A percentile compares a stretch with the other conserved stretches of the same genome.
phyloP scores from a whole-genome alignment of 345 rosid species.

The Euphorbia peplus region DNA sequence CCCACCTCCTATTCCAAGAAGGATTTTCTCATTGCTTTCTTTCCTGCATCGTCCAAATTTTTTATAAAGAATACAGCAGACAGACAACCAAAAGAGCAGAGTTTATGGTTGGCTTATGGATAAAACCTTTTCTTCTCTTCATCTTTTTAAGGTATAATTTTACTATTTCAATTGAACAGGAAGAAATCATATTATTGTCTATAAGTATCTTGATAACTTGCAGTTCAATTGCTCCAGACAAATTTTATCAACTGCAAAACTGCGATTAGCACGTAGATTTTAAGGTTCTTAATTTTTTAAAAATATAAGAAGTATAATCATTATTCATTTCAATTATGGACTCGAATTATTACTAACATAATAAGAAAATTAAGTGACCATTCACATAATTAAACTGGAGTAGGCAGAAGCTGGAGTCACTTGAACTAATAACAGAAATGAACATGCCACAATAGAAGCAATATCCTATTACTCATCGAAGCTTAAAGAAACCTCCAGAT shows the following conservation, averaged over 20 bases:
- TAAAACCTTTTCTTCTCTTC: too few species aligned
- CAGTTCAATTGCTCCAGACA: too few species aligned
- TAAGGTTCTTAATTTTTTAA: too few species aligned
- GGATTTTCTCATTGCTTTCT: slow-evolving; percentile 55
- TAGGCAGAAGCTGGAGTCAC: neutral
- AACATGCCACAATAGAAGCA: neutral
- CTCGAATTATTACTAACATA: neutral
- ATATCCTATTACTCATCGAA: neutral
- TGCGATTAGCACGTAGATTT: too few species aligned
- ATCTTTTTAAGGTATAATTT: too few species aligned
- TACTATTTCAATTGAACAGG: too few species aligned
- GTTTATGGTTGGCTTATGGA: neutral
- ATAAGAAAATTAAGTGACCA: neutral
- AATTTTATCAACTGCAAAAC: too few species aligned
- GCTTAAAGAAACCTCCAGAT: neutral
- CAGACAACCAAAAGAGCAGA: neutral
- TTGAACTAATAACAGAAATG: neutral
- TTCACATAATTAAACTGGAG: neutral
- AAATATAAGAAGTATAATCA: too few species aligned
- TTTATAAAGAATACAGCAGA: neutral
- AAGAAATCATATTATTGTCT: too few species aligned
- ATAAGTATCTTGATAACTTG: too few species aligned
- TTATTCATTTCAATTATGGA: too few species aligned
- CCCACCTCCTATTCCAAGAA: slow-evolving; percentile 87
- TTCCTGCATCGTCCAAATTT: slow-evolving; percentile 23